Base-by-base conservation (phyloP, 768 basidiomycete species). In the Rhizopogon rudus region DNA sequence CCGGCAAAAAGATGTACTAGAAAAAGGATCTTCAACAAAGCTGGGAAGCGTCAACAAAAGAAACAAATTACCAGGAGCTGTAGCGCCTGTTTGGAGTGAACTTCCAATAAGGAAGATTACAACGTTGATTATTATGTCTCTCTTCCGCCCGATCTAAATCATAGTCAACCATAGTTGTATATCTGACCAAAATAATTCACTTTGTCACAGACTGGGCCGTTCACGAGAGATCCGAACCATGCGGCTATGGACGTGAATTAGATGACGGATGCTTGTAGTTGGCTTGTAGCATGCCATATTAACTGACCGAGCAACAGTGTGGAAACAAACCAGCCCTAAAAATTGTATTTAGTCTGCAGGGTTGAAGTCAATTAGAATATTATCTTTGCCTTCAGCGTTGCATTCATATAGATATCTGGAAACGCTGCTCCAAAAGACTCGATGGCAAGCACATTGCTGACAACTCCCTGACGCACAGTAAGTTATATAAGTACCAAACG, bases 381-480 rank as follows among this genome's bases (percentile, higher is more conserved):
- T 16, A 14, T 22, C 1, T 42, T 52, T 39, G 67, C 68, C 58
- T 69, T 67, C 46, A 71, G 63, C 25, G 16, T 51, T 16, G 61
- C 49, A 51, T 69, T 35, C 67, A 51, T 64, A 54, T 69, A 69
- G 13, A 69, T 65, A 6, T 57, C 61, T 22, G 68, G 68, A 54
- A 71, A 69, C 28, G 65, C 62, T 17, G 68, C 68, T n/a, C 69
- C 68, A 17, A 69, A 69, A 33, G 68, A 71, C 37, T 69, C 65
- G 39, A 71, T 69, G 9, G 62, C 65, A 10, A 69, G 69, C n/a
- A 71, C 69, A 28, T 64, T 65, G 20, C 65, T 65, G 39, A 71
- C 61, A 41, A 69, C 69, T 6, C 67, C 68, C 69, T 67, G 51
- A 41, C 17, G 37, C 8, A 53, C 14, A 39, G n/a, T 46, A 31